Conservation (phyloP, 2,329 filamentous ascomycete species). For the Ciborinia camelliae region DNA sequence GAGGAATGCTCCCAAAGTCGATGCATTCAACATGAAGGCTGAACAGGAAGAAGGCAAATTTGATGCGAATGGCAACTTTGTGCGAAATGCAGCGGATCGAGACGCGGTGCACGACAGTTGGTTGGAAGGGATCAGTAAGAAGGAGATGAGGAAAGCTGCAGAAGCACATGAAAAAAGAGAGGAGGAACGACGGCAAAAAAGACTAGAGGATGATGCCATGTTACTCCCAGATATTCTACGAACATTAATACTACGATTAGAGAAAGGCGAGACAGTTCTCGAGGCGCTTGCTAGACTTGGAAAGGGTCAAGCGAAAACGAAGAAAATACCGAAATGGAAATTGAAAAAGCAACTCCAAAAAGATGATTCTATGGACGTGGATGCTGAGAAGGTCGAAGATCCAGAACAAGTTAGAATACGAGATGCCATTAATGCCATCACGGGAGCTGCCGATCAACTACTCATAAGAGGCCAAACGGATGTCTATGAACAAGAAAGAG, state of each 20-base stretch:
- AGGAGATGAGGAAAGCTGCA: conserved; percentile 84
- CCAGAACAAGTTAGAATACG: conserved; percentile 67
- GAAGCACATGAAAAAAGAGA: conserved; percentile 85
- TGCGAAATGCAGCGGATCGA: conserved; percentile 83
- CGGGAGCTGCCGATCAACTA: conserved; percentile 83
- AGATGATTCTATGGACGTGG: conserved; percentile 67
- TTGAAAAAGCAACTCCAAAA: conserved; percentile 64
- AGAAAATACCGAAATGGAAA: conserved; percentile 64
- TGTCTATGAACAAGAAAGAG: conserved; percentile 88
- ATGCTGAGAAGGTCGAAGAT: conserved; percentile 57
- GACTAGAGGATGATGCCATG: conserved; percentile 70
- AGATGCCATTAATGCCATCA: conserved; percentile 75
- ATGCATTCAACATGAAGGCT: conserved; percentile 89
- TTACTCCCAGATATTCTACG: conserved; percentile 71
- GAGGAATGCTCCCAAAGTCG: conserved; percentile 86
- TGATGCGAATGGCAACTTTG: conserved; percentile 85
- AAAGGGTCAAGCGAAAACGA: conserved; percentile 58
- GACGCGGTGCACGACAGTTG: conserved; percentile 89
- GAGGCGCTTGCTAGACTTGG: conserved; percentile 83
- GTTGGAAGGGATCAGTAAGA: conserved; percentile 89
- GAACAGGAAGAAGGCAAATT: conserved; percentile 93
- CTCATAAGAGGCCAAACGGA: conserved; percentile 79
- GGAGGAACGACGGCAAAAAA: conserved; percentile 67
- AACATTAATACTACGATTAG: conserved; percentile 67
- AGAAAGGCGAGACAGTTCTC: conserved; percentile 79